Conservation (phyloP, 1,284 basidiomycete genomes). For the Papiliotrema nemorosa region DNA sequence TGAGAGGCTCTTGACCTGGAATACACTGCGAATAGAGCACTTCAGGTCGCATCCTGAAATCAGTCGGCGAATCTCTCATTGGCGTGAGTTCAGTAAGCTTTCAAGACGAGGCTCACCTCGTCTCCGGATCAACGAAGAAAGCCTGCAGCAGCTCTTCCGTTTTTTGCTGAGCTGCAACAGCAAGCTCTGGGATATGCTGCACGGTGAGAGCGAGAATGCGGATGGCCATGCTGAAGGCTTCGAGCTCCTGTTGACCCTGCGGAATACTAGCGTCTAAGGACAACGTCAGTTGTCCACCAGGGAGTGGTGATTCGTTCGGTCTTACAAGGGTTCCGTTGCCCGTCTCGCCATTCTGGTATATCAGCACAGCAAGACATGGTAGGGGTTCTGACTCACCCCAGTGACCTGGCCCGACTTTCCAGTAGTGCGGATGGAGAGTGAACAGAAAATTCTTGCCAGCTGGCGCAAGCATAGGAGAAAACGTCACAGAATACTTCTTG, state of each 20-base stretch:
- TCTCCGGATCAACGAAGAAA: slow-evolving; percentile 35
- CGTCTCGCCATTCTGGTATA: slow-evolving; percentile 27
- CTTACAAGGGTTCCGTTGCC: slow-evolving; percentile 32
- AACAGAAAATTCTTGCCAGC: slow-evolving; percentile 32
- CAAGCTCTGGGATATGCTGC: slow-evolving; percentile 8
- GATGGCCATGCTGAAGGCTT: slow-evolving; percentile 14
- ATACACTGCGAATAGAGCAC: slow-evolving; percentile 31
- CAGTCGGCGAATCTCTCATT: background rate
- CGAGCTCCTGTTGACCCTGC: slow-evolving; percentile 29
- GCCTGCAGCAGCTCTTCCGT: slow-evolving; percentile 19
- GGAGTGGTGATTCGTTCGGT: no score
- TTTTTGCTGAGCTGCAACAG: background rate
- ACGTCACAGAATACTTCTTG: slow-evolving; percentile 27
- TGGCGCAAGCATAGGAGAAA: slow-evolving; percentile 16
- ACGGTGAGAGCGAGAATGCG: slow-evolving; percentile 20
- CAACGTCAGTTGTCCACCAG: no score
- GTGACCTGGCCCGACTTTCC: slow-evolving; percentile 17
- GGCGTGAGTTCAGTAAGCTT: slow-evolving; percentile 1
- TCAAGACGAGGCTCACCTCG: slow-evolving; percentile 6
- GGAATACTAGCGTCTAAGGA: slow-evolving; percentile 27
- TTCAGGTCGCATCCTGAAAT: slow-evolving; percentile 29
- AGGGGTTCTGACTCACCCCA: slow-evolving; percentile 22
- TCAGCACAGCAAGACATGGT: no score
- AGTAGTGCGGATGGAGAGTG: slow-evolving; percentile 32
- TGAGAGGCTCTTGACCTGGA: slow-evolving; percentile 17